These are phyloP conservation scores for Cucumis hystrix DNA, from an alignment of 306 rosid genomes.

Conservation along the genomic window DNA sequence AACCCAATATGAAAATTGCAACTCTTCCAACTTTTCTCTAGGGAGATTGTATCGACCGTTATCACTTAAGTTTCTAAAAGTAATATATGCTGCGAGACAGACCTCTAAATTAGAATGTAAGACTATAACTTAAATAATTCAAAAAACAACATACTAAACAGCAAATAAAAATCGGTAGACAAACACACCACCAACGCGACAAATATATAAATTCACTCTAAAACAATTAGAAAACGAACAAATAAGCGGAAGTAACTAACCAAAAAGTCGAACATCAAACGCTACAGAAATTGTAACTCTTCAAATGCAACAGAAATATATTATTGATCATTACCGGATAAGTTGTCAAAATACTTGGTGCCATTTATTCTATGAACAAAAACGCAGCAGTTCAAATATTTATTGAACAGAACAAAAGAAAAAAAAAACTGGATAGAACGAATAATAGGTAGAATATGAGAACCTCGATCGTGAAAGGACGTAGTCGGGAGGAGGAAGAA, in stretches of 20 bases:
- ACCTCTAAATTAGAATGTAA: neutral
- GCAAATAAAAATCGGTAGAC: neutral
- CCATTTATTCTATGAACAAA: neutral
- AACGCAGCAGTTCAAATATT: neutral
- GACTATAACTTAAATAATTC: neutral
- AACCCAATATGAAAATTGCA: neutral
- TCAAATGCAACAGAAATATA: neutral
- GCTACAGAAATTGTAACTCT: neutral
- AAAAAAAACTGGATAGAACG: neutral
- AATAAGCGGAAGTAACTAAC: neutral
- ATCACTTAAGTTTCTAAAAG: neutral
- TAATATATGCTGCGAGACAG: neutral
- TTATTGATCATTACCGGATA: neutral
- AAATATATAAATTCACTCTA: neutral
- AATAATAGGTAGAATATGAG: neutral
- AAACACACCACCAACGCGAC: neutral
- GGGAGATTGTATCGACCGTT: neutral
- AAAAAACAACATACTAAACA: neutral
- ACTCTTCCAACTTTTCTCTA: neutral
- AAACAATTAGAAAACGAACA: neutral
- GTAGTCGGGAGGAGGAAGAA: slow-evolving; percentile 25
- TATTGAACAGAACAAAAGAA: neutral
- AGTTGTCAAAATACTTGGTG: neutral
- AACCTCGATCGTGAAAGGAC: slow-evolving; percentile 42
- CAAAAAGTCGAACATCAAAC: neutral